Base-by-base conservation (phyloP, 805 yeast species). In the Wickerhamomyces xylosicus region DNA sequence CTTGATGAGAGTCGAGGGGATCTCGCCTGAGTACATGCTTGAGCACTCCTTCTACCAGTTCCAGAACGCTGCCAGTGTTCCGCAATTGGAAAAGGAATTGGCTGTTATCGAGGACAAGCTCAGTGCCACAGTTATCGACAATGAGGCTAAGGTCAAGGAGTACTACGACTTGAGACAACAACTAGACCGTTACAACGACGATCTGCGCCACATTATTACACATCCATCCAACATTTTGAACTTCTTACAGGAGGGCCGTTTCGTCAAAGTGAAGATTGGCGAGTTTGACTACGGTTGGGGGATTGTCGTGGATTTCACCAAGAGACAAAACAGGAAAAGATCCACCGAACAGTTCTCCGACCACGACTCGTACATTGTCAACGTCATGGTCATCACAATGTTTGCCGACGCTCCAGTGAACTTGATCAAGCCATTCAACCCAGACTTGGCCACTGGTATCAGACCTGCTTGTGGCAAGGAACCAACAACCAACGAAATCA, bases 1-100 rank as follows among this genome's bases (percentile, higher is more conserved):
- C 59, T 69, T 92, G 59, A 77, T 92, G 82, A 77, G 98, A 56
- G 98, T 92, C 14, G 98, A 92, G 63, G 98, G 98, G 43, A 85
- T 92, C 40, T 87, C 97, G 1, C 97, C 99, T 0, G 98, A 92
- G 58, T 92, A 83, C 47, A 89, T 92, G 97, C 70, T 92, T 47
- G 95, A 87, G 57, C 74, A 82, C 50, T 90, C 98, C 2, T 92
- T 92, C 55, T 92, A 67, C 64, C 99, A 92, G 61, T 94, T 89
- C 58, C 99, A 92, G 59, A 90, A 85, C 56, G 85, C 90, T 9
- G 75, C 90, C 14, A 76, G 94, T 19, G 95, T 94, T 13, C 99
- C 99, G 2, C 65, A 71, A 15, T 67, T 92, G 66, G 95, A 87
- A 52, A 68, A 67, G 41, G 71, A 83, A 47, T 62, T 84, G 18